These are phyloP conservation scores for Abortiporus biennis DNA, from an alignment of 1,284 basidiomycete genomes.

Conservation along the genomic window DNA sequence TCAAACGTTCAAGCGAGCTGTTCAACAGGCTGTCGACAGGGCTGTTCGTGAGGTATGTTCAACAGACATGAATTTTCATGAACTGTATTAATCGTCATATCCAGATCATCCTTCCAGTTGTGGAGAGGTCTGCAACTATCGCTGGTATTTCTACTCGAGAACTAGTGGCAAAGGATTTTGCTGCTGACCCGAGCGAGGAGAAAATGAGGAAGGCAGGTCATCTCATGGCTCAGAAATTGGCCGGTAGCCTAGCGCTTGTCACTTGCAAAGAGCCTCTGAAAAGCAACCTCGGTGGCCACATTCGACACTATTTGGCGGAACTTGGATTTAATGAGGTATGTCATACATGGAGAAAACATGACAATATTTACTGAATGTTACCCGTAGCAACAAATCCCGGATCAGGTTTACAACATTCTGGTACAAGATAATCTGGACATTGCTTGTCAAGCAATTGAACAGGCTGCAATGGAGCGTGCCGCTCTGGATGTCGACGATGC, in stretches of 20 bases:
- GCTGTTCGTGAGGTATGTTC: conserved; percentile 83
- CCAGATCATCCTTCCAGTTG: conserved; percentile 93
- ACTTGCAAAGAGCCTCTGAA: conserved; percentile 98
- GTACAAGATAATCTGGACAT: conserved; percentile 93
- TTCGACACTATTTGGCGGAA: conserved; percentile 75
- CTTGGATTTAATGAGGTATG: conserved; percentile 84
- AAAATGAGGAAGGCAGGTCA: conserved; percentile 91
- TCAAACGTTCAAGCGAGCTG: conserved; percentile 84
- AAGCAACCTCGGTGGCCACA: conserved; percentile 87
- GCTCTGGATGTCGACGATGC: conserved; percentile 93
- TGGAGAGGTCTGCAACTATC: conserved; percentile 98
- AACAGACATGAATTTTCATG: background rate
- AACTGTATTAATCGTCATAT: background rate
- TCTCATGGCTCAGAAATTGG: conserved; percentile 95
- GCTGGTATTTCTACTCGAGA: conserved; percentile 97
- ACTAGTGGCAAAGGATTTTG: conserved; percentile 95
- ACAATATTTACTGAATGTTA: background rate
- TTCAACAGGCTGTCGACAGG: conserved; percentile 89
- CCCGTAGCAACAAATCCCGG: conserved; percentile 51
- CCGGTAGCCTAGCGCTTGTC: conserved; percentile 93
- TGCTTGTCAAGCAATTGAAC: conserved; percentile 93
- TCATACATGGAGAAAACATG: conserved; percentile 7
- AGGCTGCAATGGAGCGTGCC: conserved; percentile 96
- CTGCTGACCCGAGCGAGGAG: conserved; percentile 88
- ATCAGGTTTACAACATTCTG: conserved; percentile 72